Evolutionary conservation across 2,329 filamentous ascomycete species (phyloP).

Genomic region (Xylaria arbuscula): DNA sequence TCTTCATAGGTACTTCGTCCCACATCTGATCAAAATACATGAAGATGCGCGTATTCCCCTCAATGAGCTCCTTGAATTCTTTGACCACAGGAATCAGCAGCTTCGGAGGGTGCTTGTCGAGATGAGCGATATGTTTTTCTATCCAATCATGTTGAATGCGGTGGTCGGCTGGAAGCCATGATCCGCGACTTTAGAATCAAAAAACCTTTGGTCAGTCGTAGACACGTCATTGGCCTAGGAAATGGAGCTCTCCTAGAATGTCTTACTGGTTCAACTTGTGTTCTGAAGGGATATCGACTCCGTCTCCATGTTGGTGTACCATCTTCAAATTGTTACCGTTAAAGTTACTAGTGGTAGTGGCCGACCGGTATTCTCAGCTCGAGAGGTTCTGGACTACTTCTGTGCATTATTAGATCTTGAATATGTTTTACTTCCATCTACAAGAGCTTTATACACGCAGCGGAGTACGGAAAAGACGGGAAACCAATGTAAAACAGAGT

Average conservation of each 20-base stretch:
- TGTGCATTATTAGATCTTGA: not conserved
- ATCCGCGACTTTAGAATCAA: constrained; percentile 51
- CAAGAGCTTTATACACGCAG: not conserved
- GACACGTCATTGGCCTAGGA: not conserved
- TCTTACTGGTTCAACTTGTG: constrained; percentile 60
- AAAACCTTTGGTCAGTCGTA: not conserved
- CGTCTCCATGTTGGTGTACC: constrained; percentile 63
- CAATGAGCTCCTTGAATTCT: constrained; percentile 75
- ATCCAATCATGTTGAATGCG: constrained; percentile 73
- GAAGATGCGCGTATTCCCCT: constrained; percentile 70
- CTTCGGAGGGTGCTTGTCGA: constrained; percentile 61
- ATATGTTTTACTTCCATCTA: not conserved
- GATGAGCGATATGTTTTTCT: constrained; percentile 63
- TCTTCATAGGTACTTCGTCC: constrained; percentile 70
- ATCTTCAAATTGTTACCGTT: constrained; percentile 49
- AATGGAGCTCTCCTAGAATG: not conserved
- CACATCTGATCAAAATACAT: constrained; percentile 77
- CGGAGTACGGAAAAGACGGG: not conserved
- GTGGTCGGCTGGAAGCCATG: constrained; percentile 73
- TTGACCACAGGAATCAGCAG: constrained; percentile 68
- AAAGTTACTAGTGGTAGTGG: not conserved
- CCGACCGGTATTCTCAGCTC: not conserved
- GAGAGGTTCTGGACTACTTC: not conserved
- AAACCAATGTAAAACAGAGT: constrained; percentile 23
- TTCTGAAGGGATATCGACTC: constrained; percentile 63